phyloP scores from a whole-genome alignment of 2,329 filamentous ascomycete species.

The Cytospora schulzeri region DNA sequence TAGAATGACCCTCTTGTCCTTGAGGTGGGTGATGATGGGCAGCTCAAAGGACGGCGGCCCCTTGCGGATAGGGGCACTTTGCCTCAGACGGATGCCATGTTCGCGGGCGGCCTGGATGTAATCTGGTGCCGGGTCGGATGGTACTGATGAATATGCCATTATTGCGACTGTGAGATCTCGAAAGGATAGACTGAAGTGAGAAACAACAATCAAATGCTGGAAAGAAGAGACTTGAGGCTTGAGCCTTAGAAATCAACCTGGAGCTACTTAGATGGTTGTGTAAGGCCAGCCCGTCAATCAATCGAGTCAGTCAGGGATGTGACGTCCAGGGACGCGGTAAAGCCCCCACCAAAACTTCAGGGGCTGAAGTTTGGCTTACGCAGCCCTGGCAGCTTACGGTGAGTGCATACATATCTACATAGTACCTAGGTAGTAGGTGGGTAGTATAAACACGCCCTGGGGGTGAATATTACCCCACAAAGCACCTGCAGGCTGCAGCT shows the following conservation, averaged over 20 bases:
- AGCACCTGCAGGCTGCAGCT: neutral
- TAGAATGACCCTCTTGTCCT: conserved; percentile 80
- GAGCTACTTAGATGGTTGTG: neutral
- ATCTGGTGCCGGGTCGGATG: conserved; percentile 48
- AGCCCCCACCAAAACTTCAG: neutral
- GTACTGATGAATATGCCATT: conserved; percentile 30
- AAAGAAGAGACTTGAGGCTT: no score
- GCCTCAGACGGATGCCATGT: conserved; percentile 40
- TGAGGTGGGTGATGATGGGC: conserved; percentile 75
- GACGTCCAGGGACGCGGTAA: neutral
- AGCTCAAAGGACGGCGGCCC: conserved; percentile 72
- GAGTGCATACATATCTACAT: neutral
- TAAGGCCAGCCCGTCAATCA: no score
- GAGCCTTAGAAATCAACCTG: neutral
- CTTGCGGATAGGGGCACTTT: conserved; percentile 46
- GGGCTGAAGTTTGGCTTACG: no score
- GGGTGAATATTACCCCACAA: neutral
- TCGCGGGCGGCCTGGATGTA: conserved; percentile 47
- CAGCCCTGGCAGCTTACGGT: no score
- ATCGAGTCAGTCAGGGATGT: neutral
- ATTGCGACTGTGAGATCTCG: conserved; percentile 14
- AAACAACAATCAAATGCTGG: neutral
- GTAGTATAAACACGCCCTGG: neutral
- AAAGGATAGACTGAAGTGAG: conserved; percentile 14
- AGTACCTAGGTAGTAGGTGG: no score